A percentile compares a stretch with the other conserved stretches of the same genome.
These are phyloP conservation scores for Alternaria gaisen DNA, from an alignment of 2,329 filamentous ascomycete genomes.

Conservation along the genomic window DNA sequence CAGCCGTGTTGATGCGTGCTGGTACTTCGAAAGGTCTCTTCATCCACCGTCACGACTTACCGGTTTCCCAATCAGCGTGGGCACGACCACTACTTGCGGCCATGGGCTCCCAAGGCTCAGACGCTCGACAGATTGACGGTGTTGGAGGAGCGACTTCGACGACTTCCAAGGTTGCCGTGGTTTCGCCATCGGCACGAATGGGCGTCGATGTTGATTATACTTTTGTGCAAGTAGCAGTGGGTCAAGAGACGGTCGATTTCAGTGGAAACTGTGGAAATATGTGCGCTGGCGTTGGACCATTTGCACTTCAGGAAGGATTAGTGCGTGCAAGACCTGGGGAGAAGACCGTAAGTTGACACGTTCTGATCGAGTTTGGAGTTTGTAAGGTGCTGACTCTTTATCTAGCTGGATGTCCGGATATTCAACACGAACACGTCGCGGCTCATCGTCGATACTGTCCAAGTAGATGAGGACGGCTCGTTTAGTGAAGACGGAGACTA, in stretches of 20 bases:
- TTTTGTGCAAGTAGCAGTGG: constrained; percentile 73
- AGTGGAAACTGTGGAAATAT: constrained; percentile 80
- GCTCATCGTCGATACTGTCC: no score
- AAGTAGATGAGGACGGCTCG: no score
- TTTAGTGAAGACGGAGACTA: no score
- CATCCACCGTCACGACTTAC: constrained; percentile 60
- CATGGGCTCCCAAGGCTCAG: constrained; percentile 71
- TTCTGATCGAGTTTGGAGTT: no score
- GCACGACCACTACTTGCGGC: constrained; percentile 61
- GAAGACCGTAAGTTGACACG: constrained; percentile 27
- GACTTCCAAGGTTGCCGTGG: constrained; percentile 73
- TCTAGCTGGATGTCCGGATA: no score
- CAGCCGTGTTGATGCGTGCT: constrained; percentile 52
- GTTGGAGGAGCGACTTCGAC: constrained; percentile 74
- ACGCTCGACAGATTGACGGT: constrained; percentile 75
- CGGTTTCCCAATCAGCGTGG: constrained; percentile 39
- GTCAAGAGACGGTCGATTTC: constrained; percentile 68
- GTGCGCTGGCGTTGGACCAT: constrained; percentile 71
- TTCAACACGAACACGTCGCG: no score
- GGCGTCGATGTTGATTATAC: constrained; percentile 71
- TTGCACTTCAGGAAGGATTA: constrained; percentile 65
- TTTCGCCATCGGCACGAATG: constrained; percentile 59
- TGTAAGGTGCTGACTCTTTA: no score
- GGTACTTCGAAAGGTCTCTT: constrained; percentile 54
- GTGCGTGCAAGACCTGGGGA: constrained; percentile 46